These are phyloP conservation scores for Agrocybe praecox DNA, from an alignment of 768 basidiomycete species.

Conservation along the genomic window DNA sequence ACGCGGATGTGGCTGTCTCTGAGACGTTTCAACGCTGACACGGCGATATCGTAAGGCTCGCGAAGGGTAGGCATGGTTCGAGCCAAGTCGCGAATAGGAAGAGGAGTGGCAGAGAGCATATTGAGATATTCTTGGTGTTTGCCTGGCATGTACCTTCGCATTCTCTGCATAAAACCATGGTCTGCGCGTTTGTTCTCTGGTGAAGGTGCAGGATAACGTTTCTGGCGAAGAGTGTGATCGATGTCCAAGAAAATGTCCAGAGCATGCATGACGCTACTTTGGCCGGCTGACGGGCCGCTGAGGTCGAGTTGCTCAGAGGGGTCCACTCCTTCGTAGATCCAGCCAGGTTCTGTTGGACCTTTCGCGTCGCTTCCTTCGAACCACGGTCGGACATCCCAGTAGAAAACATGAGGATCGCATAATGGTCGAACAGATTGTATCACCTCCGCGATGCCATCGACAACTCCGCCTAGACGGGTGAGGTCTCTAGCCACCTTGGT, in stretches of 20 bases:
- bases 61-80: slow-evolving; percentile 57
- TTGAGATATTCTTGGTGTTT: slow-evolving; percentile 84
- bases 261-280: slow-evolving; percentile 89
- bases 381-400: slow-evolving; percentile 92
- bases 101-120: slow-evolving; percentile 61
- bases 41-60: slow-evolving; percentile 79
- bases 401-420: slow-evolving; percentile 88
- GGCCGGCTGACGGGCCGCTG: slow-evolving; percentile 92
- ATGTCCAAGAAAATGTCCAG: slow-evolving; percentile 87
- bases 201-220: slow-evolving; percentile 70
- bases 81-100: slow-evolving; percentile 65
- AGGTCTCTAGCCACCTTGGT: slow-evolving; percentile 77
- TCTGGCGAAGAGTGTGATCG: slow-evolving; percentile 79
- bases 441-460: slow-evolving; percentile 74
- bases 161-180: slow-evolving; percentile 86
- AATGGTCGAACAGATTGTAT: slow-evolving; percentile 68
- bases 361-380: slow-evolving; percentile 79
- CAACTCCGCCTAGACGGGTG: slow-evolving; percentile 60
- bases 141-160: slow-evolving; percentile 95
- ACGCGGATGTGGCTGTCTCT: slow-evolving; percentile 90
- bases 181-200: slow-evolving; percentile 65
- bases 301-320: slow-evolving; percentile 60
- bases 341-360: slow-evolving; percentile 50
- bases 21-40: slow-evolving; percentile 78
- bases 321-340: slow-evolving; percentile 82